Conservation (phyloP, 2,329 filamentous ascomycete genomes). For the Paecilomyces variotii region DNA sequence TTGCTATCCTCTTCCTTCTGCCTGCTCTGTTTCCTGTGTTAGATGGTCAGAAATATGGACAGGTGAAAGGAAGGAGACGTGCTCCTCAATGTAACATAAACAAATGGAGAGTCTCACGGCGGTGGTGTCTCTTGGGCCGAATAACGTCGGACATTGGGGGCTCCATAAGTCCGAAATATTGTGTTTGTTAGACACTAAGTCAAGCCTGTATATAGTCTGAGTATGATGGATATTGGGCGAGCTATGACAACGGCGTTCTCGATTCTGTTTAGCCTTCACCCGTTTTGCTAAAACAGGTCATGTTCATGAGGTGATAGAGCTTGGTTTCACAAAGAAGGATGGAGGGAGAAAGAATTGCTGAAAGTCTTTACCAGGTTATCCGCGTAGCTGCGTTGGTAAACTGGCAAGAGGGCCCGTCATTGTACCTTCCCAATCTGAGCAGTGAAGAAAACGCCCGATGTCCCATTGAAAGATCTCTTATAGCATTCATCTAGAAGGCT, state of each 20-base stretch:
- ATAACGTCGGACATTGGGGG: constrained; percentile 5
- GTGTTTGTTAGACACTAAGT: background rate
- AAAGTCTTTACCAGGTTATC: background rate
- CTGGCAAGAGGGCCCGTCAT: background rate
- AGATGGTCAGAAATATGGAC: constrained; percentile 1
- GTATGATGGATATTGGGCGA: background rate
- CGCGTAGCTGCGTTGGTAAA: background rate
- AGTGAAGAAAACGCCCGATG: background rate
- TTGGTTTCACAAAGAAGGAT: background rate
- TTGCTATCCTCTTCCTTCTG: constrained; percentile 6
- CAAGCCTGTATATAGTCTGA: background rate
- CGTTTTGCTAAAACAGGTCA: background rate
- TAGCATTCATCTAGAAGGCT: too few relatives aligned
- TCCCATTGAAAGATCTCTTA: background rate
- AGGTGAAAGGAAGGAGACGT: background rate
- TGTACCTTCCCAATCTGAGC: background rate
- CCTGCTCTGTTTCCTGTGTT: constrained; percentile 6
- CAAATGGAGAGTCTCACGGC: constrained; percentile 1
- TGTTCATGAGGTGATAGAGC: background rate
- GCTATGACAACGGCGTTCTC: background rate
- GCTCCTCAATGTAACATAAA: background rate
- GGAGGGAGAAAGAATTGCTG: background rate
- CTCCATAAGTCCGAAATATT: background rate
- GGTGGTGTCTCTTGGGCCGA: constrained; percentile 5
- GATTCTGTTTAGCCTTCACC: background rate